Conservation (phyloP, 352 stramenopile species). For the Stephanocyclus meneghinianus region DNA sequence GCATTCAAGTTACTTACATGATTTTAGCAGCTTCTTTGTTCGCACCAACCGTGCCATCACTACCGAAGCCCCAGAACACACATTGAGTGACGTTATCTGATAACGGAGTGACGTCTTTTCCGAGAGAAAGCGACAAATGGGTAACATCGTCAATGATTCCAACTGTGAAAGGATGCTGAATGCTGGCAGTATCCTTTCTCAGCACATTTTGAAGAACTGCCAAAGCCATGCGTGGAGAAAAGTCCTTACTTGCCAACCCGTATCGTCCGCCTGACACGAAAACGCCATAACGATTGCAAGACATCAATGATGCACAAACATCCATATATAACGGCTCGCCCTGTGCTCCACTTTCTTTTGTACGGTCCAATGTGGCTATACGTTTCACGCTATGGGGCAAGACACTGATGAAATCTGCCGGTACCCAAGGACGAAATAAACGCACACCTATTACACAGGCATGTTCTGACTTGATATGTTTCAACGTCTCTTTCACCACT, state of each 20-base stretch:
- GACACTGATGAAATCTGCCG: slow-evolving; percentile 83
- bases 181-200: slow-evolving; percentile 48
- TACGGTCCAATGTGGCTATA: slow-evolving; percentile 89
- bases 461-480: slow-evolving; percentile 87
- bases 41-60: slow-evolving; percentile 77
- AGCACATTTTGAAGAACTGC: slow-evolving; percentile 82
- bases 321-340: slow-evolving; percentile 90
- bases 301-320: slow-evolving; percentile 89
- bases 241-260: slow-evolving; percentile 82
- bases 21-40: slow-evolving; percentile 79
- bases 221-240: slow-evolving; percentile 82
- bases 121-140: slow-evolving; percentile 65
- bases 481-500: slow-evolving; percentile 87
- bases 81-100: slow-evolving; percentile 85
- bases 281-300: slow-evolving; percentile 75
- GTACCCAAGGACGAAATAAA: slow-evolving; percentile 89
- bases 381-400: slow-evolving; percentile 84
- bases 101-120: slow-evolving; percentile 74
- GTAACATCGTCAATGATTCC: slow-evolving; percentile 84
- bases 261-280: slow-evolving; percentile 87
- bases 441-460: slow-evolving; percentile 88
- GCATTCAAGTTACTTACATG: slow-evolving; percentile 33
- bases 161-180: slow-evolving; percentile 84
- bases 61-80: slow-evolving; percentile 88
- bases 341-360: slow-evolving; percentile 86